Conservation (phyloP, 176 grass and related monocot species). For the Rhynchospora pubera region DNA sequence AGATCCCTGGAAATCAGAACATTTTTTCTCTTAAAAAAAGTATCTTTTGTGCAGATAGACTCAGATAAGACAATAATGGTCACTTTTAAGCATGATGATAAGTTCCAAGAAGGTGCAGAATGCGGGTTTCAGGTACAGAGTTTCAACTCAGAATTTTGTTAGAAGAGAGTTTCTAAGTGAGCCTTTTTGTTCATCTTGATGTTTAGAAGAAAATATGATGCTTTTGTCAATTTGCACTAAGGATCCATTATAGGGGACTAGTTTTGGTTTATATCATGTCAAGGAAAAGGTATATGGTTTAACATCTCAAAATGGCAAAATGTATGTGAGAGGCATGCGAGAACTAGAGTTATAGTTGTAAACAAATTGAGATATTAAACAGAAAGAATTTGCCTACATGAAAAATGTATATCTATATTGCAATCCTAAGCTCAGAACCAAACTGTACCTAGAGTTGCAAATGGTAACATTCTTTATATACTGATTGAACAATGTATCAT, state of each 20-base stretch:
- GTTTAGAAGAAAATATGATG: not conserved
- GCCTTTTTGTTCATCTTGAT: not conserved
- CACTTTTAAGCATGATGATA: constrained; percentile 94
- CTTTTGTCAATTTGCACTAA: not conserved
- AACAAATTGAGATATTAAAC: not conserved
- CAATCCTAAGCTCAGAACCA: not conserved
- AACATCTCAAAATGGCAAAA: not conserved
- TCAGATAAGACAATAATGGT: constrained; percentile 91
- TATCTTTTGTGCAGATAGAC: constrained; percentile 54
- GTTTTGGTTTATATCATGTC: not conserved
- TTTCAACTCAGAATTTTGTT: not conserved
- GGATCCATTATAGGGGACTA: not conserved
- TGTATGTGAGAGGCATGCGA: not conserved
- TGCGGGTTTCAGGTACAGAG: constrained; percentile 74
- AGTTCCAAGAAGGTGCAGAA: constrained; percentile 74
- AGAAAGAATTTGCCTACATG: not conserved
- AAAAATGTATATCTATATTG: not conserved
- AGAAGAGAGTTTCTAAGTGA: not conserved
- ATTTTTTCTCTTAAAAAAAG: not conserved
- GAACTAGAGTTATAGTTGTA: not conserved
- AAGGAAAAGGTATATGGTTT: not conserved
- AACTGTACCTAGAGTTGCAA: not conserved
- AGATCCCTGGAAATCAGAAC: not conserved
- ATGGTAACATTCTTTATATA: not conserved
- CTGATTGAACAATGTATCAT: not conserved